Conservation (phyloP, 768 basidiomycete species). For the Mycena amicta region DNA sequence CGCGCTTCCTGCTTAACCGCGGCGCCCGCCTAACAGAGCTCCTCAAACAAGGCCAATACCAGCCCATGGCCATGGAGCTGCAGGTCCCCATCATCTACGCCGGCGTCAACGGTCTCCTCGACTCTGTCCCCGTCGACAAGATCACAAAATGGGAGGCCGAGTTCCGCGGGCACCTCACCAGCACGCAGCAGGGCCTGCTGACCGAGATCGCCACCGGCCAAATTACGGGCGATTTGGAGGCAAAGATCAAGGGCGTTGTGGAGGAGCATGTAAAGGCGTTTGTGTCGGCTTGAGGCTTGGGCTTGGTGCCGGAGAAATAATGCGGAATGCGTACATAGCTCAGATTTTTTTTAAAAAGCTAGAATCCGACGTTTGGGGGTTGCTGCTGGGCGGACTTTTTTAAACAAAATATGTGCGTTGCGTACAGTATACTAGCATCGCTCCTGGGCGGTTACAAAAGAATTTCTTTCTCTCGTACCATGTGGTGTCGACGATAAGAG, state of each 20-base stretch:
- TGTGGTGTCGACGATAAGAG: no score
- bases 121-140: slow-evolving; percentile 92
- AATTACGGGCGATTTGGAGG: slow-evolving; percentile 89
- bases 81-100: slow-evolving; percentile 99
- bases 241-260: slow-evolving; percentile 92
- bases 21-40: slow-evolving; percentile 98
- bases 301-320: not conserved
- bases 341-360: no score
- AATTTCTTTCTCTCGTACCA: no score
- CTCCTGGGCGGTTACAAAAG: no score
- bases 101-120: slow-evolving; percentile 99
- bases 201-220: slow-evolving; percentile 81
- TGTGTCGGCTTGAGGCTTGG: not conserved
- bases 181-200: slow-evolving; percentile 75
- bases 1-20: slow-evolving; percentile 96
- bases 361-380: no score
- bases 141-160: slow-evolving; percentile 92
- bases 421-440: no score
- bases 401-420: no score
- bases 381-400: no score
- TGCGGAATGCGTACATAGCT: no score
- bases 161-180: slow-evolving; percentile 85
- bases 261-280: slow-evolving; percentile 87
- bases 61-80: slow-evolving; percentile 90
- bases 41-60: slow-evolving; percentile 97